phyloP scores from a whole-genome alignment of 352 stramenopile species.

The Albugo laibachii region DNA sequence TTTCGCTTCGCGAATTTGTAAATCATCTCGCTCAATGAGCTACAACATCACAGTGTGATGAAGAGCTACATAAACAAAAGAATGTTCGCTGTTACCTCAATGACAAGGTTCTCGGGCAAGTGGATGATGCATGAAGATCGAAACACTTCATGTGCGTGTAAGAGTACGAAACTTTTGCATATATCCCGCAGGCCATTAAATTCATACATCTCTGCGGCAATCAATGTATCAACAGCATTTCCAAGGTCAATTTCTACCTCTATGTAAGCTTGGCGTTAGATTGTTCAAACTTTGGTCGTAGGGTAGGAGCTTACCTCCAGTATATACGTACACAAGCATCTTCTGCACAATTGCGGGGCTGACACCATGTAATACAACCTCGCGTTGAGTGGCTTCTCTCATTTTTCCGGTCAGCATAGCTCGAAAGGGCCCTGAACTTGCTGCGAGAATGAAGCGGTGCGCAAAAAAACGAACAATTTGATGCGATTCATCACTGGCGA shows the following conservation, averaged over 20 bases:
- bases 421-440: conserved; percentile 62
- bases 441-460: conserved; percentile 67
- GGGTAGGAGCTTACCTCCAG: conserved; percentile 17
- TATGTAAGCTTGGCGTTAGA: conserved; percentile 1
- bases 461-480: conserved; percentile 23
- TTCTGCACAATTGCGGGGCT: conserved; percentile 44
- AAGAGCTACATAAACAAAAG: background rate
- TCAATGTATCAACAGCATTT: conserved; percentile 51
- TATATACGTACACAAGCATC: conserved; percentile 76
- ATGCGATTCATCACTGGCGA: background rate
- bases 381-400: conserved; percentile 41
- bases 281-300: background rate
- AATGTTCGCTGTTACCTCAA: conserved; percentile 18
- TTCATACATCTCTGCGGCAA: conserved; percentile 71
- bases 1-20: conserved; percentile 64
- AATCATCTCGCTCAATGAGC: conserved; percentile 59
- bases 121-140: conserved; percentile 49
- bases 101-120: conserved; percentile 60
- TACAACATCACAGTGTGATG: conserved; percentile 1
- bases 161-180: conserved; percentile 65
- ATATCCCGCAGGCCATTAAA: conserved; percentile 53
- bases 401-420: conserved; percentile 68
- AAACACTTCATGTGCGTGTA: conserved; percentile 67
- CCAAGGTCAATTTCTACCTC: conserved; percentile 54
- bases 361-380: conserved; percentile 55